These are phyloP conservation scores for Malassezia japonica DNA, from an alignment of 1,284 basidiomycete genomes.

Conservation along the genomic window DNA sequence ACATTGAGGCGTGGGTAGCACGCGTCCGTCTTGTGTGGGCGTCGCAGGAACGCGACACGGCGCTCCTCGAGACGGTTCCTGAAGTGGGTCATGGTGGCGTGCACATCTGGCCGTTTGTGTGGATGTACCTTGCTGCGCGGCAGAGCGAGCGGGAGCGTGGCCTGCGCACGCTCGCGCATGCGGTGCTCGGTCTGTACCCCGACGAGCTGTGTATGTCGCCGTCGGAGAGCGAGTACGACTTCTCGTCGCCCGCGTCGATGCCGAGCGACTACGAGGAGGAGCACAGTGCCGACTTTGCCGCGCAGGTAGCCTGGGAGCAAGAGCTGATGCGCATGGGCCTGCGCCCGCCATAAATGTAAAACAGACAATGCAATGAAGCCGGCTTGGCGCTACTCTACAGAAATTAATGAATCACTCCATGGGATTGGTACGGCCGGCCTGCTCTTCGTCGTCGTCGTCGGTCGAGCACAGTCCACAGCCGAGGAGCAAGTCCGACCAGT, in stretches of 20 bases:
- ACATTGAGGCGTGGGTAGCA: slow-evolving; percentile 39
- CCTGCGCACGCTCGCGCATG: slow-evolving; percentile 34
- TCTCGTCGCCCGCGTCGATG: slow-evolving; percentile 13
- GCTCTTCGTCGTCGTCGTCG: slow-evolving; percentile 17
- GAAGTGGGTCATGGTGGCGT: slow-evolving; percentile 40
- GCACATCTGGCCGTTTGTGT: slow-evolving; percentile 46
- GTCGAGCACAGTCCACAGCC: slow-evolving; percentile 13
- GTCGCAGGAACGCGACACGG: not conserved
- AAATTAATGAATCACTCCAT: slow-evolving; percentile 6
- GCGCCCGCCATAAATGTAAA: not conserved
- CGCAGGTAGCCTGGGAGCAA: slow-evolving; percentile 10
- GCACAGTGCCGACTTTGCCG: not conserved
- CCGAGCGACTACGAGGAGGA: slow-evolving; percentile 12
- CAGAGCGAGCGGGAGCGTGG: slow-evolving; percentile 39
- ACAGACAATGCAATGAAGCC: not conserved
- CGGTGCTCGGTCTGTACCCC: slow-evolving; percentile 18
- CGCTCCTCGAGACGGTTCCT: slow-evolving; percentile 31
- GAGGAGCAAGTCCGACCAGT: slow-evolving; percentile 13
- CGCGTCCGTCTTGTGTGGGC: slow-evolving; percentile 7
- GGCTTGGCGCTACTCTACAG: not conserved
- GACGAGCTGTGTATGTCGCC: not conserved
- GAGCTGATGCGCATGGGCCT: slow-evolving; percentile 5
- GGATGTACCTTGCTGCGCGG: slow-evolving; percentile 39
- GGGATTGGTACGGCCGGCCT: slow-evolving; percentile 16
- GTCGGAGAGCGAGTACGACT: not conserved